Conservation (phyloP, 345 rosid genomes). For the Clarkia xantiana region DNA sequence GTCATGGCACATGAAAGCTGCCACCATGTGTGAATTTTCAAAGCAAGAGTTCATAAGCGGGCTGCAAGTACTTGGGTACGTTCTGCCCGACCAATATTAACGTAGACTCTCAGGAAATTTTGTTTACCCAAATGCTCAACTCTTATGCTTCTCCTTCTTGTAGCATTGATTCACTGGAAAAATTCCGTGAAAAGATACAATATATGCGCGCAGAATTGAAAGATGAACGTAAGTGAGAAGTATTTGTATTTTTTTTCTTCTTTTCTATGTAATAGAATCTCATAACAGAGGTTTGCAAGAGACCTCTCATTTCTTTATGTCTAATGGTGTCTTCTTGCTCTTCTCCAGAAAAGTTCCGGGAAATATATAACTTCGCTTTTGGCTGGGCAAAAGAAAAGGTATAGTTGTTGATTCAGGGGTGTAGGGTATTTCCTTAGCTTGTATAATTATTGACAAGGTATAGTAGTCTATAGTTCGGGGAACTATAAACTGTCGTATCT, state of each 20-base stretch:
- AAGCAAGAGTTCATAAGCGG: slow-evolving; percentile 81
- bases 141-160: background rate
- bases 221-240: slow-evolving; percentile 66
- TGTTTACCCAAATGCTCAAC: slow-evolving; percentile 5
- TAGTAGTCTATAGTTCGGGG: background rate
- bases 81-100: background rate
- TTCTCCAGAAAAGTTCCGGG: slow-evolving; percentile 79
- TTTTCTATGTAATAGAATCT: background rate
- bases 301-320: background rate
- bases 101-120: slow-evolving; percentile 2
- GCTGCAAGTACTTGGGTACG: slow-evolving; percentile 74
- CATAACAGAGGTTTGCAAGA: background rate
- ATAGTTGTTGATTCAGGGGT: slow-evolving; percentile 1
- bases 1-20: slow-evolving; percentile 99
- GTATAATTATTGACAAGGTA: background rate
- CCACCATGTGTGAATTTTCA: slow-evolving; percentile 91
- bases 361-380: slow-evolving; percentile 88
- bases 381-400: slow-evolving; percentile 99
- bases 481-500: background rate
- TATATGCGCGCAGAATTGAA: slow-evolving; percentile 84
- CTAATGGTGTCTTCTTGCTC: slow-evolving; percentile 11
- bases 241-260: slow-evolving; percentile 7
- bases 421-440: no score
- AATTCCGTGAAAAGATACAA: slow-evolving; percentile 66
- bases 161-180: slow-evolving; percentile 86